Evolutionary conservation across 2,329 filamentous ascomycete species (phyloP).

Genomic region (Colletotrichum sp.): DNA sequence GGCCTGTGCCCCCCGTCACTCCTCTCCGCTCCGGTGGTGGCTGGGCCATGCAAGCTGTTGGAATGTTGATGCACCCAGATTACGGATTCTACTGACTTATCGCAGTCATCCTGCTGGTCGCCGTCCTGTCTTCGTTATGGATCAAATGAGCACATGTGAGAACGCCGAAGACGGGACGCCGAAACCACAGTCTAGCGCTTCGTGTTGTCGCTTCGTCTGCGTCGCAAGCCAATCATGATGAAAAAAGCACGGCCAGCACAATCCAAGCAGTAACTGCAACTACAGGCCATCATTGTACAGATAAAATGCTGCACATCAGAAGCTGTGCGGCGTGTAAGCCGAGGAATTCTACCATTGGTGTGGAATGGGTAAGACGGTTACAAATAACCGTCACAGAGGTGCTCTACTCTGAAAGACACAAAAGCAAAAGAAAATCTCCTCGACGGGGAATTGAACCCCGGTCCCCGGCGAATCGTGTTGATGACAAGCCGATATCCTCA

Average conservation of each 20-base stretch:
- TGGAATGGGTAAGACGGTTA: neutral
- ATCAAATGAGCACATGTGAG: neutral
- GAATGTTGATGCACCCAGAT: neutral
- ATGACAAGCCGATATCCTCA: neutral
- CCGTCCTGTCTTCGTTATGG: neutral
- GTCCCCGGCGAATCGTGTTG: neutral
- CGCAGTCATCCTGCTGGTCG: neutral
- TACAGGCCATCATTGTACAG: neutral
- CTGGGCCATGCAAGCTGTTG: neutral
- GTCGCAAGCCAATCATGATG: neutral
- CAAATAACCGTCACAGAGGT: neutral
- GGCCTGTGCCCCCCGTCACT: neutral
- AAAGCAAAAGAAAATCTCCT: neutral
- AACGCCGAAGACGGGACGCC: neutral
- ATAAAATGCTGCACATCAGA: neutral
- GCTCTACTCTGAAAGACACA: neutral
- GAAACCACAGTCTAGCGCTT: neutral
- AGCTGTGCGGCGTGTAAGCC: neutral
- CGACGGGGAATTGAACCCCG: neutral
- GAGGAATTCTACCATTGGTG: rapidly evolving
- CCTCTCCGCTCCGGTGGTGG: neutral
- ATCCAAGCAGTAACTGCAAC: neutral
- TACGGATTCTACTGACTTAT: neutral
- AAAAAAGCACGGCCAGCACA: neutral
- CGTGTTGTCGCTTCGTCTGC: neutral